Percentiles rank a stretch among this genome's conserved stretches.
These are phyloP conservation scores for Calonectria pseudoturangicola DNA, from an alignment of 2,329 filamentous ascomycete species.

Conservation along the genomic window DNA sequence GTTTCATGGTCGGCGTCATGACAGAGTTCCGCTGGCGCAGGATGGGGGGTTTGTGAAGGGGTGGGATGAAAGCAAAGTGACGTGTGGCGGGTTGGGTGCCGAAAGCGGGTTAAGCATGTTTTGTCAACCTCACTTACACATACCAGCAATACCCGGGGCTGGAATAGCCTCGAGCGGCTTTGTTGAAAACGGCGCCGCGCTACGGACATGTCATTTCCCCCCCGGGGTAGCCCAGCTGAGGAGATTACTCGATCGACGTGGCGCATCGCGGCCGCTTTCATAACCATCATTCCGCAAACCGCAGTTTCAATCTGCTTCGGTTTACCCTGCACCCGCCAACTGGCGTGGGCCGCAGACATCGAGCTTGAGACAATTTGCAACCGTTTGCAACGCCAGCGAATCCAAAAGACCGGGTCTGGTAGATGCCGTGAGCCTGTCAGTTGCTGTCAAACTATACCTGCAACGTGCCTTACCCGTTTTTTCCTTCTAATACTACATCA, in stretches of 20 bases:
- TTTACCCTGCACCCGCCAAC: conserved; percentile 8
- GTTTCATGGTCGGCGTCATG: conserved; percentile 44
- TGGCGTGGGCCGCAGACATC: background rate
- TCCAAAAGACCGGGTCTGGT: conserved; percentile 10
- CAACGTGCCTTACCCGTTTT: conserved; percentile 3
- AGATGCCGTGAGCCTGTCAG: background rate
- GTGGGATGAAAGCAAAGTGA: conserved; percentile 12
- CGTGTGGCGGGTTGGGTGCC: background rate
- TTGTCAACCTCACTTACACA: conserved; percentile 1
- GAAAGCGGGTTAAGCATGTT: conserved; percentile 13
- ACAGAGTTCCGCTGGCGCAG: conserved; percentile 2
- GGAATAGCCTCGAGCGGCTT: conserved; percentile 18
- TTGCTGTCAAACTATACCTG: background rate
- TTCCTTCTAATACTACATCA: background rate
- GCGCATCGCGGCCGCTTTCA: background rate
- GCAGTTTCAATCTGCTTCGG: background rate
- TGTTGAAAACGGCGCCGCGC: conserved; percentile 17
- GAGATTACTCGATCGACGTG: background rate
- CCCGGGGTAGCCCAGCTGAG: too few relatives aligned
- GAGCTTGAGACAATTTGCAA: conserved; percentile 29
- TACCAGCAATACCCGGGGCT: background rate
- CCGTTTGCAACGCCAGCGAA: background rate
- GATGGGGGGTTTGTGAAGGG: background rate
- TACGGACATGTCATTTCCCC: conserved; percentile 15
- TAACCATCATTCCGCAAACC: background rate